Base-by-base conservation (phyloP, 176 grass and related monocot genomes). In the Hordeum vulgare region DNA sequence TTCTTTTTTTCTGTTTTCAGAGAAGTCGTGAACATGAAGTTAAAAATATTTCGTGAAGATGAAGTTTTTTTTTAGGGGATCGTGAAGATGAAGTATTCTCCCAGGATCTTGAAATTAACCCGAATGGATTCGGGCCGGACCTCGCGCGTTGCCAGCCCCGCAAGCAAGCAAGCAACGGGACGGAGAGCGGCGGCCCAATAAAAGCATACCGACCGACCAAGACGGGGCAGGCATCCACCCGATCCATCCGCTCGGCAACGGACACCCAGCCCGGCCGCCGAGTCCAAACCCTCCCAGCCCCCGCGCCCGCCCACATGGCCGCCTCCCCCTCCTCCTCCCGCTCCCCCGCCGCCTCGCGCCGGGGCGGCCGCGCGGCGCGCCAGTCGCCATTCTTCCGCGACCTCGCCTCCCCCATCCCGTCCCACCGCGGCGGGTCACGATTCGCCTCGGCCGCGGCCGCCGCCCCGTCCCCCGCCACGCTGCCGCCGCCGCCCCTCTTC, bases 321-420 rank as follows among this genome's bases (percentile, higher is more conserved):
- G 51, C 91, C 42, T 84, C 90, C 59, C 75, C 81, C 21, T 39
- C 75, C 66, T 61, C 88, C 54, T 86, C 90, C 60, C 75, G 61
- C 37, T 68, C 78, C 45, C 71, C 82, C n/a, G 73, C 69, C 79
- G 45, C 81, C 76, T 79, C 88, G 69, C 86, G 75, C 60, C 83
- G 85, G 83, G 77, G 69, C n/a, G 34, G 67, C 45, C 61, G 62
- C 23, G 75, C 76, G 21, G 44, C 79, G 80, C 88, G 93, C 65
- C 82, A 84, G 79, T 86, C 93, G 39, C 90, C 88, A 8, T 92
- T 95, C 93, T 95, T 92, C 83, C 90, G 90, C 4, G 88, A 95
- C 85, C 90, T 95, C 18, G 85, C 90, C 14, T 89, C 86, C 62
- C 85, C 88, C 27, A 92, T 90, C 81, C 89, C 86, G 72, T 65